Percentiles rank a stretch among this genome's conserved stretches.
These are phyloP conservation scores for Rubroboletus pulcherrimus DNA, from an alignment of 768 basidiomycete species.

Conservation along the genomic window DNA sequence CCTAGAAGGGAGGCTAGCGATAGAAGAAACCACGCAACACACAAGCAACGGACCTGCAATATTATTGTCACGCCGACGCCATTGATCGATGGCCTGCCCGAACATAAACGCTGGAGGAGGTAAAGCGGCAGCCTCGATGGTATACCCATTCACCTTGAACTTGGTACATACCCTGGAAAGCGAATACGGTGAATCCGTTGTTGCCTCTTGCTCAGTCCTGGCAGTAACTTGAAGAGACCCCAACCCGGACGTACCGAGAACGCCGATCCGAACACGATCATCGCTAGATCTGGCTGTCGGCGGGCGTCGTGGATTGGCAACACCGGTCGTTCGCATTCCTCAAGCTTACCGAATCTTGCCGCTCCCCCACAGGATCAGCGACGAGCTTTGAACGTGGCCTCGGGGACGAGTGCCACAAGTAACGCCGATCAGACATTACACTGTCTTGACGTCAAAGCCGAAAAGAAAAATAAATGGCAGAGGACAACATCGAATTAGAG, in stretches of 20 bases:
- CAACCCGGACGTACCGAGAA: no score
- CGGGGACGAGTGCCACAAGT: no score
- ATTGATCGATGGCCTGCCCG: slow-evolving; percentile 39
- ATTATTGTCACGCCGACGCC: slow-evolving; percentile 41
- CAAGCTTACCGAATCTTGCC: no score
- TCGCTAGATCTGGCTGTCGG: no score
- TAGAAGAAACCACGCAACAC: neutral
- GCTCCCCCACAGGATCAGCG: no score
- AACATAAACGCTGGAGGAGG: slow-evolving; percentile 46
- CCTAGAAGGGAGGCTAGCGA: slow-evolving; percentile 22
- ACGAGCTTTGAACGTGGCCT: neutral
- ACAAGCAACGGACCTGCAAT: slow-evolving; percentile 38
- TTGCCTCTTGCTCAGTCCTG: neutral
- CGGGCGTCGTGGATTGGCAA: no score
- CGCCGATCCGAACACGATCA: no score
- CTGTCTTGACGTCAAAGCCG: neutral
- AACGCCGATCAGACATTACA: neutral
- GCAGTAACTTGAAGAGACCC: no score
- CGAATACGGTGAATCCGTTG: neutral
- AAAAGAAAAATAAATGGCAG: neutral
- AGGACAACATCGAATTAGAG: neutral
- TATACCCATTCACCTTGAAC: slow-evolving; percentile 30
- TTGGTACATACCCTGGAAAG: slow-evolving; percentile 19
- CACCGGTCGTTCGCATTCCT: no score
- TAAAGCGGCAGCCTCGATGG: slow-evolving; percentile 37